Base-by-base conservation (phyloP, 2,329 filamentous ascomycete genomes). In the Aspergillus viridinutans region DNA sequence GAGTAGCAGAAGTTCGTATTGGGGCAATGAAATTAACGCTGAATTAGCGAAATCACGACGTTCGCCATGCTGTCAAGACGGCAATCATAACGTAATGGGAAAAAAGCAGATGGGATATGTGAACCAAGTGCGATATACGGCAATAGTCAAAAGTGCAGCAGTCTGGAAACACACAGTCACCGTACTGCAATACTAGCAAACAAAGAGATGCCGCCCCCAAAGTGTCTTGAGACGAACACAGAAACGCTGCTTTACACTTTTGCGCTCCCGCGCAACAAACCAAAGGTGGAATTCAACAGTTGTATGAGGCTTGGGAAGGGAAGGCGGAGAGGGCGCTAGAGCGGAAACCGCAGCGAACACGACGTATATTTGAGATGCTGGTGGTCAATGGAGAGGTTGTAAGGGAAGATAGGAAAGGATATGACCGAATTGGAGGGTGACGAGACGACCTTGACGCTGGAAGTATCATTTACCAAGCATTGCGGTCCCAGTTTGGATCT, bases 401-500 rank as follows among this genome's bases (percentile, higher is more conserved):
- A 20, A 26, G 8, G 4, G 9, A 1, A 2, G 2, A 12, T 21
- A 9, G n/a, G 20, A 21, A 21, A 20, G 40, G 10, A 43, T 1
- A 10, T 23, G 40, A 12, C n/a, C 14, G 32, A 8, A 7, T 38
- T 38, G 32, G 32, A 17, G 5, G 5, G 14, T 17, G 17, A 17
- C 32, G 32, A 38, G 32, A 17, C 14, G 5, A 38, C 6, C 32
- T 6, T 3, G 12, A 35, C 4, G 14, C 32, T 35, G 32, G 14
- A 35, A 35, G 32, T 17, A 47, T 42, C 48, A 52, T 63, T 64
- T 72, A 94, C 90, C 90, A 94, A 47, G 90, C 89, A 77, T 92
- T 92, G 60, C 90, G 86, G 78, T 96, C 92, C 92, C 92, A 96
- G 78, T 79, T 81, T 50, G 78, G 78, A 71, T 81, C 78, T 80